Base-by-base conservation (phyloP, 202 grass and related monocot genomes). In the Panicum hallii region DNA sequence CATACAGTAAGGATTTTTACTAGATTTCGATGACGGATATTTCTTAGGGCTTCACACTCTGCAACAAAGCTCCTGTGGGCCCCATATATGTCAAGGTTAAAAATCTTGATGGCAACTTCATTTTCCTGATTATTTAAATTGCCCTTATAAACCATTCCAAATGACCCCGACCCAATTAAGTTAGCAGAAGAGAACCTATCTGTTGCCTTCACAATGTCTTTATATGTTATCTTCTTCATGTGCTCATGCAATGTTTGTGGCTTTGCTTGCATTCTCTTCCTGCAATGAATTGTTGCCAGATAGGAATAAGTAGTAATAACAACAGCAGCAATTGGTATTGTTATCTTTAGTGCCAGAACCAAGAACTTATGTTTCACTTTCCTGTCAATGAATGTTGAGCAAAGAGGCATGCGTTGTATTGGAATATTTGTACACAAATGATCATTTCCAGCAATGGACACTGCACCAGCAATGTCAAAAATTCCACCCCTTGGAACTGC, bases 381-480 rank as follows among this genome's bases (percentile, higher is more conserved):
- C 36, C 36, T 40, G 44, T 15, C 4, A 4, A 3, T 16, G 3
- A 50, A 15, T 34, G 48, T 4, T 17, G 87, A 40, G 28, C 87
- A 89, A 55, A 30, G 10, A 54, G 77, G 2, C 4, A 85, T 2
- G 1, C n/a, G 63, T 55, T 2, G 20, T 34, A 6, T 67, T 26
- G 13, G 48, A 61, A 67, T 12, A 38, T 15, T 84, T 26, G 75
- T 19, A 53, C 92, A 94, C 58, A 92, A 48, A 4, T 26, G 12
- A 38, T 48, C 63, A 45, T 92, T 92, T 79, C 89, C 92, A 50
- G 89, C 7, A 2, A 88, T 44, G 15, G 70, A 88, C 1, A 57
- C 80, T 9, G 9, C 63, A 58, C 9, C 17, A 60, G 14, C 1
- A 38, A 84, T 92, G n/a, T 11, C 52, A 70, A 94, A 94, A 23